Conservation (phyloP, 2,329 filamentous ascomycete species). For the Penicillium glabrum region DNA sequence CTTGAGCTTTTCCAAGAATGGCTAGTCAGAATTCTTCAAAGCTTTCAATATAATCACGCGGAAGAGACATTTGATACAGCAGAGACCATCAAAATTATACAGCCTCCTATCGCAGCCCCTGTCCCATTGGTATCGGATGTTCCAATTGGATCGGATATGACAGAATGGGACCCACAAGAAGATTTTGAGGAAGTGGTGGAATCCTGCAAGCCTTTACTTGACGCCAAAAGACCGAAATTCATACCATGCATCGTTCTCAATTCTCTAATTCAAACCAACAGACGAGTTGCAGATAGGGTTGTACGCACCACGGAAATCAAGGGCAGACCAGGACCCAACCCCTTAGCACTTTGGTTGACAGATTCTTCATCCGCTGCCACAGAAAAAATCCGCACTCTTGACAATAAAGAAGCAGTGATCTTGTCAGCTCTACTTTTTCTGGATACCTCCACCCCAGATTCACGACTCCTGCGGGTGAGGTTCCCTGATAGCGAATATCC, state of each 20-base stretch:
- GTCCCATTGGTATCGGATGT: neutral
- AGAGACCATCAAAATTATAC: neutral
- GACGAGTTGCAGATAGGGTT: neutral
- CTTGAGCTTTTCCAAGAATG: neutral
- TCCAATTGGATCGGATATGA: neutral
- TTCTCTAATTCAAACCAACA: neutral
- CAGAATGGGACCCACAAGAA: neutral
- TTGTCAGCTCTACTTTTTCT: slow-evolving; percentile 1
- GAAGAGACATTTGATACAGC: neutral
- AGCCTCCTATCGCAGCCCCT: neutral
- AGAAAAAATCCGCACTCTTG: neutral
- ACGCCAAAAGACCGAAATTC: neutral
- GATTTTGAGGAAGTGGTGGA: neutral
- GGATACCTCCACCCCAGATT: neutral
- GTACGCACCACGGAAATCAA: neutral
- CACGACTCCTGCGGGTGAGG: neutral
- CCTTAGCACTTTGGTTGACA: neutral
- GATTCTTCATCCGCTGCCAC: neutral
- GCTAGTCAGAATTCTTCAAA: neutral
- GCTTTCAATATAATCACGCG: neutral
- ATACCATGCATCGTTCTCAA: neutral
- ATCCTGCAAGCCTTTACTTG: neutral
- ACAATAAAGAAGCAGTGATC: neutral
- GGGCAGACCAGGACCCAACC: neutral
- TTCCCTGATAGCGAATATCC: neutral